Evolutionary conservation across 164 flowering plant genomes (phyloP).

Genomic region (Vitis cinerea): DNA sequence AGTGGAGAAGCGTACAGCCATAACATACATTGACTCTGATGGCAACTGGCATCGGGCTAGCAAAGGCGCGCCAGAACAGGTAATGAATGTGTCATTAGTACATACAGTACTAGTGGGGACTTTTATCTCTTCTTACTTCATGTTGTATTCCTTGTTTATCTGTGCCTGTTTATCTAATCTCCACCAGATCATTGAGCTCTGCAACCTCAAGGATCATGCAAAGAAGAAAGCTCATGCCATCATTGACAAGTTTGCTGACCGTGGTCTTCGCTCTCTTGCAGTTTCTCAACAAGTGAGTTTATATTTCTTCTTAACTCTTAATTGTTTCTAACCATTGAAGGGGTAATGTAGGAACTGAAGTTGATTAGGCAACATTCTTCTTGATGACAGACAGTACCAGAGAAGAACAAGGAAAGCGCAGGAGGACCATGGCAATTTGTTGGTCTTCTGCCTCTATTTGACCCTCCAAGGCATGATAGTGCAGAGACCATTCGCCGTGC

Average conservation of each 20-base stretch:
- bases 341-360: not conserved
- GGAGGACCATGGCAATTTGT: conserved; percentile 45
- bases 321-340: not conserved
- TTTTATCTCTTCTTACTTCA: not conserved
- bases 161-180: not conserved
- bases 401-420: conserved; percentile 34
- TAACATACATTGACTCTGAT: conserved; percentile 33
- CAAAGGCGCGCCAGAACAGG: conserved; percentile 46
- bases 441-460: conserved; percentile 47
- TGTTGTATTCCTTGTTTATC: not conserved
- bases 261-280: conserved; percentile 41
- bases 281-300: conserved; percentile 27
- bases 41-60: conserved; percentile 40
- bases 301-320: not conserved
- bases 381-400: conserved; percentile 29
- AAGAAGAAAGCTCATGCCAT: conserved; percentile 30
- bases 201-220: conserved; percentile 28
- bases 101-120: not conserved
- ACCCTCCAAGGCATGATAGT: conserved; percentile 52
- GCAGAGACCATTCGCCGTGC: conserved; percentile 45
- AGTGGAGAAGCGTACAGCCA: conserved; percentile 44
- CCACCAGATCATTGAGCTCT: conserved; percentile 31
- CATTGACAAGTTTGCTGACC: conserved; percentile 43
- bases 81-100: not conserved
- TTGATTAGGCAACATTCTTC: not conserved